phyloP scores from a whole-genome alignment of 108 stramenopile species.

The Pseudonitzschia multistriata region DNA sequence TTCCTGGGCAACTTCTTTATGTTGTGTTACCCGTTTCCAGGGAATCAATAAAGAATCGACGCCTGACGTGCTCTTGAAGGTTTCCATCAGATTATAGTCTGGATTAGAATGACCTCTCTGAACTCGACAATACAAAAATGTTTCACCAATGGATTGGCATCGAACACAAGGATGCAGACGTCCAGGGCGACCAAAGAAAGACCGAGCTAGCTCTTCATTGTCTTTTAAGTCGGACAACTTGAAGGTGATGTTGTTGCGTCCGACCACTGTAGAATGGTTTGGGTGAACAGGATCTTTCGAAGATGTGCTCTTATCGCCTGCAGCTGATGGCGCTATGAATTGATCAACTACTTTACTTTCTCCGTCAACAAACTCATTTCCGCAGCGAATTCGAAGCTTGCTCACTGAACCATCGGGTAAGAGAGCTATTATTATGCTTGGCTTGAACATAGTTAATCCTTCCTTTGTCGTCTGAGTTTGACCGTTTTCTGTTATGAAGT shows the following conservation, averaged over 20 bases:
- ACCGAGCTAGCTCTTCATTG: slow-evolving; percentile 15
- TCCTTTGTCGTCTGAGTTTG: neutral
- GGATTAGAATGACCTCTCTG: slow-evolving; percentile 42
- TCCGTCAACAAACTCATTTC: neutral
- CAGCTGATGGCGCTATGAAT: neutral
- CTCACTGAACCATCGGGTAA: neutral
- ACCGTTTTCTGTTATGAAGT: slow-evolving; percentile 9
- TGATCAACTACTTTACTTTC: neutral
- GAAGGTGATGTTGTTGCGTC: slow-evolving; percentile 1
- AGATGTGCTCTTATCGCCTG: neutral
- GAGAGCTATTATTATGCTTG: neutral
- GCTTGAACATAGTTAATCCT: neutral
- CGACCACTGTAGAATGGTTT: neutral
- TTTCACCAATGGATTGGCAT: slow-evolving; percentile 29
- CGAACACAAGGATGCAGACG: slow-evolving; percentile 38
- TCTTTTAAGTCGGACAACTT: slow-evolving; percentile 7
- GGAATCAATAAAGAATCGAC: slow-evolving; percentile 39
- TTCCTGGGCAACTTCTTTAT: neutral
- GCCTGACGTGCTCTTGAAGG: slow-evolving; percentile 28
- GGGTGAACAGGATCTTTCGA: neutral
- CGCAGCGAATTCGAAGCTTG: slow-evolving; percentile 7
- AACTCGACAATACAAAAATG: slow-evolving; percentile 41
- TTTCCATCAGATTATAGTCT: slow-evolving; percentile 41
- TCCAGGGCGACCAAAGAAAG: slow-evolving; percentile 34
- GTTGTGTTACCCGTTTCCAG: slow-evolving; percentile 1